Percentiles rank a stretch among this genome's conserved stretches.
phyloP scores from a whole-genome alignment of 768 basidiomycete genomes.

The Mycena polygramma region DNA sequence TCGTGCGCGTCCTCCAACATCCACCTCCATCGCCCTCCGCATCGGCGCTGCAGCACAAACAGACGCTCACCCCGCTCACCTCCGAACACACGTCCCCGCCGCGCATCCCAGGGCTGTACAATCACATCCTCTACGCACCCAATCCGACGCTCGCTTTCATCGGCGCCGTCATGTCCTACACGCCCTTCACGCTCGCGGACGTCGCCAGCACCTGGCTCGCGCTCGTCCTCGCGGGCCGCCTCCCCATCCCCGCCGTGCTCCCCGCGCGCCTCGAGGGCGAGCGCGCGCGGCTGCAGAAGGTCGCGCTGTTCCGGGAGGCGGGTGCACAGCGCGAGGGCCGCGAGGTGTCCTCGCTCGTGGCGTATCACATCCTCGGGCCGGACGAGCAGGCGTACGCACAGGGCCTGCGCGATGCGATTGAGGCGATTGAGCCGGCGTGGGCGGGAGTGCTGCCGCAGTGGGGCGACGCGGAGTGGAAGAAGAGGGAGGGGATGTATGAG shows the following conservation, averaged over 20 bases:
- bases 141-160: constrained; percentile 63
- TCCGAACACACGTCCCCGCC: constrained; percentile 44
- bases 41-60: not conserved
- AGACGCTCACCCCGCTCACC: constrained; percentile 45
- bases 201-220: constrained; percentile 64
- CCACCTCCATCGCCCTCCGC: not conserved
- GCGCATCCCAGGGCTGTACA: constrained; percentile 60
- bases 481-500: constrained; percentile 52
- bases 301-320: constrained; percentile 36
- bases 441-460: constrained; percentile 50
- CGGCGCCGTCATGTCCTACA: constrained; percentile 57
- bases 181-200: constrained; percentile 63
- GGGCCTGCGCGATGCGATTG: constrained; percentile 51
- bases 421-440: constrained; percentile 45
- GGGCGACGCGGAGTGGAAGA: constrained; percentile 48
- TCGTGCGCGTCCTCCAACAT: constrained; percentile 53
- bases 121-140: constrained; percentile 59
- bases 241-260: constrained; percentile 50
- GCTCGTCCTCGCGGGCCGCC: constrained; percentile 52
- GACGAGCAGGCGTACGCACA: constrained; percentile 53
- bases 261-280: constrained; percentile 55
- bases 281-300: constrained; percentile 45
- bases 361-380: constrained; percentile 52
- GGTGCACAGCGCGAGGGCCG: constrained; percentile 39
- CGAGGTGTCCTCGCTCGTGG: constrained; percentile 49